phyloP scores from a whole-genome alignment of 2,329 filamentous ascomycete genomes.

The Bipolaris zeicola region DNA sequence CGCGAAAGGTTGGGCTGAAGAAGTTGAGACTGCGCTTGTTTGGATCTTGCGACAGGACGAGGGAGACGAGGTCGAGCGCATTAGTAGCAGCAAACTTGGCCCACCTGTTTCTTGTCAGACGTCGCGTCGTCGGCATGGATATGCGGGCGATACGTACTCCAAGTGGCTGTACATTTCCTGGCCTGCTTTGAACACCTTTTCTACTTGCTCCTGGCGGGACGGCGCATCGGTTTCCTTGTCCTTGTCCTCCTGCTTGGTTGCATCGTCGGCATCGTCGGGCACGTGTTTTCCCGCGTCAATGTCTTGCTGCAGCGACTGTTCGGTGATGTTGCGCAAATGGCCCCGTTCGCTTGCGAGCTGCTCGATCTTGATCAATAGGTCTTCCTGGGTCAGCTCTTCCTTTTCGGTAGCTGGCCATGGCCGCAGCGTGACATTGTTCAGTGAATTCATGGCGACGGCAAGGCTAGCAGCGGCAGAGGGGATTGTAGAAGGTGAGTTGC shows the following conservation, averaged over 20 bases:
- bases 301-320: constrained; percentile 72
- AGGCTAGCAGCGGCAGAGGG: constrained; percentile 2
- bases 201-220: constrained; percentile 39
- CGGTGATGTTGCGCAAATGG: constrained; percentile 79
- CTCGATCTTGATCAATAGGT: constrained; percentile 72
- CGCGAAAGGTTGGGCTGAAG: constrained; percentile 38
- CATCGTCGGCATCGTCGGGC: constrained; percentile 49
- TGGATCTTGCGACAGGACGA: constrained; percentile 39
- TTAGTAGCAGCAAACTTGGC: constrained; percentile 40
- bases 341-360: constrained; percentile 80
- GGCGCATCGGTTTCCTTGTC: constrained; percentile 47
- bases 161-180: constrained; percentile 51
- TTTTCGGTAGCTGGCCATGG: constrained; percentile 62
- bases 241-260: constrained; percentile 53
- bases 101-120: constrained; percentile 31
- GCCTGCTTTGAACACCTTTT: constrained; percentile 49
- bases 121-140: constrained; percentile 52
- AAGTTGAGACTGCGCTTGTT: constrained; percentile 32
- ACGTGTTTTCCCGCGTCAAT: constrained; percentile 57
- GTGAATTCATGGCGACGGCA: constrained; percentile 31
- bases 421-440: constrained; percentile 62
- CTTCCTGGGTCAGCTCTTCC: constrained; percentile 57
- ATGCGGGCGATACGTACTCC: constrained; percentile 53
- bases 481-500: constrained; percentile 14
- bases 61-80: constrained; percentile 41